Evolutionary conservation across 345 rosid genomes (phyloP), one percentile per base, ranked within the genome.

Genomic region (Hibiscus syriacus): DNA sequence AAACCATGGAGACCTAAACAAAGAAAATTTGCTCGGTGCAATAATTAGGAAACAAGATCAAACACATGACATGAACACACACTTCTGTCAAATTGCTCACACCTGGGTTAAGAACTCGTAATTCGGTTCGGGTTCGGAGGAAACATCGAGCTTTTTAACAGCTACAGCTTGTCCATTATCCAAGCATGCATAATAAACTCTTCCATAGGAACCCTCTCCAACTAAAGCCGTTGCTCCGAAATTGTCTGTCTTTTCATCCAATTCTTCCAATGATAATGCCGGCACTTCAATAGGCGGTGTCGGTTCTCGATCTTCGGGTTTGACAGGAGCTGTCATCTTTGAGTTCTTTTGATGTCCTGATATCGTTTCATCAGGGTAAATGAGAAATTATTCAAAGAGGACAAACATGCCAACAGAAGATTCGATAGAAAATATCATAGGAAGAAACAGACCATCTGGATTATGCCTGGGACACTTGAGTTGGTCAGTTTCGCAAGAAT

Each of bases 201-300:
- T 88, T 75, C 99, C 99, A 70, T 91, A 95, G 1, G 98, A 95
- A 55, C 99, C 98, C 84, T 95, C 99, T 12, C 99, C 99, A 67
- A 95, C 90, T 79, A 95, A 85, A 36, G 98, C 87, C 83, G 87
- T 95, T 43, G 98, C 88, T 54, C 99, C 93, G 56, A 95, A 92
- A 77, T 84, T 83, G 64, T 85, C 96, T 9, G 97, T 94, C 82
- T 85, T 89, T 68, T 87, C 98, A 85, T 80, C 90, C 76, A 95
- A 76, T 64, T 85, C 96, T 48, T 80, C 86, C 79, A 87, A 73
- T 62, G 92, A 79, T 75, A 95, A 76, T 10, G 77, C 80, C 6
- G 97, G 91, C 38, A 95, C 98, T 80, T 95, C 92, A 48, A 91
- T 87, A 7, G 90, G 84, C 3, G 94, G 90, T 17, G 88, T 78